These are phyloP conservation scores for Camelina neglecta DNA, from an alignment of 345 rosid species.

Conservation along the genomic window DNA sequence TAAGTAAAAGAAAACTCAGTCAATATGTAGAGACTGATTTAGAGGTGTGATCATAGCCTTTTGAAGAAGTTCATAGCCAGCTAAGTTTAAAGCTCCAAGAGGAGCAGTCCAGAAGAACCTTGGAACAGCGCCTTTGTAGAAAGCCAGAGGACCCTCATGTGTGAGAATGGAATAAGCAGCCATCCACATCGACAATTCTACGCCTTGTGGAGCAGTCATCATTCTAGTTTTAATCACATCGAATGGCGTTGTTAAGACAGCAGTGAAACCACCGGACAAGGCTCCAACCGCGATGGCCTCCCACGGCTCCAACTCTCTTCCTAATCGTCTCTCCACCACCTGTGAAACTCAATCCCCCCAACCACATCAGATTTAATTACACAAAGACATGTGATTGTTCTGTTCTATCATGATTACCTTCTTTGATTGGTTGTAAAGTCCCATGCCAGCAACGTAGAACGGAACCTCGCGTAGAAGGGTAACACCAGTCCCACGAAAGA, in stretches of 20 bases:
- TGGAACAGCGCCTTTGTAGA: slow-evolving; percentile 91
- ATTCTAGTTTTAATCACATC: slow-evolving; percentile 94
- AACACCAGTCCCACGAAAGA: slow-evolving; percentile 92
- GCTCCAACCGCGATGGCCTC: slow-evolving; percentile 86
- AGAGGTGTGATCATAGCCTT: slow-evolving; percentile 63
- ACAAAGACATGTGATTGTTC: not conserved
- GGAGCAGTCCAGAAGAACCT: slow-evolving; percentile 98
- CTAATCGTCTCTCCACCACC: slow-evolving; percentile 64
- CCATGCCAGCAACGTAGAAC: slow-evolving; percentile 91
- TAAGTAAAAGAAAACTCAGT: slow-evolving; percentile 1
- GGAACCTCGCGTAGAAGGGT: slow-evolving; percentile 95
- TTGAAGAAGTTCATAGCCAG: slow-evolving; percentile 85
- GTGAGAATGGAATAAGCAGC: slow-evolving; percentile 73
- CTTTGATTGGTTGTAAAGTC: slow-evolving; percentile 84
- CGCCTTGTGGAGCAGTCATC: slow-evolving; percentile 96
- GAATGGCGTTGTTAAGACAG: slow-evolving; percentile 85
- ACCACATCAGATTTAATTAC: not conserved
- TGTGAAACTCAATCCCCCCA: slow-evolving; percentile 32
- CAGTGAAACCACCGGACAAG: slow-evolving; percentile 85
- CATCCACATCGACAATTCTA: slow-evolving; percentile 69
- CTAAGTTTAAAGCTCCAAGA: slow-evolving; percentile 94
- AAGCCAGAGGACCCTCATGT: slow-evolving; percentile 80
- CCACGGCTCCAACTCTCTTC: slow-evolving; percentile 89
- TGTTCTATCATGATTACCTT: slow-evolving; percentile 53
- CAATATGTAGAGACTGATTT: slow-evolving; percentile 11